Percentiles rank a stretch among this genome's conserved stretches.
Evolutionary conservation across 1,284 basidiomycete genomes (phyloP).

Genomic region (Hemileia vastatrix): DNA sequence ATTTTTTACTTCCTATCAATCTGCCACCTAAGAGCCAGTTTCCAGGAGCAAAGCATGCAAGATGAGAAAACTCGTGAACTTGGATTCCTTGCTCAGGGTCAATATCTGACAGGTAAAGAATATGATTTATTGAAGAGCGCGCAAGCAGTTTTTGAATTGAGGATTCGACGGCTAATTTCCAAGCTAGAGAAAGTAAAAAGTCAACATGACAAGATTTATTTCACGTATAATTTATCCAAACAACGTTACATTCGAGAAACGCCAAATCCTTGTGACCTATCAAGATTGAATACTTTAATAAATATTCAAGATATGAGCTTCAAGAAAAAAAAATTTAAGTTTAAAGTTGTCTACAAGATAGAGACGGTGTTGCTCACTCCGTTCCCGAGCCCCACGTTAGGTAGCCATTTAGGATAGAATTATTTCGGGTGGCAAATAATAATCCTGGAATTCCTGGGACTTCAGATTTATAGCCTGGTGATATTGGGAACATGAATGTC

Average conservation of each 20-base stretch:
- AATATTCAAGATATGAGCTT: constrained; percentile 22
- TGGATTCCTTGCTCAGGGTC: neutral
- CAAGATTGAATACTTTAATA: constrained; percentile 20
- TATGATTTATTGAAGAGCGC: neutral
- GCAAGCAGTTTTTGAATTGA: constrained; percentile 17
- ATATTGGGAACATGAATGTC: too few relatives aligned
- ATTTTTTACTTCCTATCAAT: constrained; percentile 2
- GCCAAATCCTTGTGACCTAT: constrained; percentile 9
- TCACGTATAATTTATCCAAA: neutral
- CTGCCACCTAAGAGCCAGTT: constrained; percentile 19
- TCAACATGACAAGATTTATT: too few relatives aligned
- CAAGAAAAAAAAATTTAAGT: neutral
- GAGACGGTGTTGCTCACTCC: too few relatives aligned
- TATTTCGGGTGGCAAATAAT: too few relatives aligned
- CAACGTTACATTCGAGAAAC: constrained; percentile 3
- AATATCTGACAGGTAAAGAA: constrained; percentile 14
- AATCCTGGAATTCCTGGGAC: too few relatives aligned
- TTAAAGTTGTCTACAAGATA: neutral
- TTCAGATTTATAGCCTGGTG: too few relatives aligned
- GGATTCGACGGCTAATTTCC: constrained; percentile 16
- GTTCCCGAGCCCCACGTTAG: too few relatives aligned
- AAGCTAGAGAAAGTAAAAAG: neutral
- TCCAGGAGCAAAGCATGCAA: constrained; percentile 19
- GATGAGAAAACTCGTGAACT: constrained; percentile 12
- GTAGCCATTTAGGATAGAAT: too few relatives aligned